Base-by-base conservation (phyloP, 306 rosid species). In the Vigna unguiculata region DNA sequence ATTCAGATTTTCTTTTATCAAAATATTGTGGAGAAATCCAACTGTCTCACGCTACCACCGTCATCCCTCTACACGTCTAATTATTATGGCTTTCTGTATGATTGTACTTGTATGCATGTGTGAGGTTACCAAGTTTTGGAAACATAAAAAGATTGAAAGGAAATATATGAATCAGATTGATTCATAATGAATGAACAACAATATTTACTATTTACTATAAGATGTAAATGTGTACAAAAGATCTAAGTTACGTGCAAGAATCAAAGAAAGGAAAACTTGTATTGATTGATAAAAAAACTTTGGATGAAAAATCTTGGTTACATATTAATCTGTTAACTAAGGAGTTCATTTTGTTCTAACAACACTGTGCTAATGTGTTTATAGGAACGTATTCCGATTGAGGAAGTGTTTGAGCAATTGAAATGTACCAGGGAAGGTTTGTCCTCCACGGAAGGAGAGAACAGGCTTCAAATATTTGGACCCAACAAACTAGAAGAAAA, bases 401-500 rank as follows among this genome's bases (percentile, higher is more conserved):
- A 96, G 9, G 99, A 96, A 86, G 99, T 96, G 85, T 96, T 96
- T 51, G 96, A 78, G 78, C 97, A 92, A 76, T 41, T 96, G 84
- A 92, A 96, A 96, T 96, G 99, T 77, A 63, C 89, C 22, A 75
- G 65, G 69, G 99, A 96, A 83, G 99, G 99, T 79, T 83, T 96
- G 59, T 46, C 82, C 78, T 22, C 87, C 0, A 69, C 73, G 2
- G 99, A 96, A 83, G 99, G 98, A 80, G 93, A 76, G 67, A 82
- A 83, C 78, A 61, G 99, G 87, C 89, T 96, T 19, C 89, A 83
- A 78, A 96, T 96, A 61, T 96, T 96, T 69, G 99, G 99, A 20
- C 98, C 98, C 80, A 96, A 96, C 99, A 96, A 92, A 72, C 86
- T 96, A 71, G 99, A 96, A 85, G 99, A 96, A 89, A 96, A 91